A percentile compares a stretch with the other conserved stretches of the same genome.
Evolutionary conservation across 495 filamentous ascomycete species (phyloP).

Genomic region (Xylaria bambusicola): DNA sequence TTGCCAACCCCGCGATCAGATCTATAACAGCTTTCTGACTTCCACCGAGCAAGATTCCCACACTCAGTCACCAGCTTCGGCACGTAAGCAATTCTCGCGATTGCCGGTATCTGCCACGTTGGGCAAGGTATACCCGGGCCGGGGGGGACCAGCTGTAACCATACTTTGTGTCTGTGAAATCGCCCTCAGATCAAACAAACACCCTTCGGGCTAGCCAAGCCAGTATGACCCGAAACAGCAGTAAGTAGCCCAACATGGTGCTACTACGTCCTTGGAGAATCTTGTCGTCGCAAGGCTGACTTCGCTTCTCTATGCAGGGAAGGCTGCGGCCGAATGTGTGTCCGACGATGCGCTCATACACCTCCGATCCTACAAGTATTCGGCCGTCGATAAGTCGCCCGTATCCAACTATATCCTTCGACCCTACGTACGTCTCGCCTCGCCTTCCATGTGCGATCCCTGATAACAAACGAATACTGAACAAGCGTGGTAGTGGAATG

Average conservation of each 20-base stretch:
- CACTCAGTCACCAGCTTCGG: not conserved
- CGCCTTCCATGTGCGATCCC: conserved; percentile 14
- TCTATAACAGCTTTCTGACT: not conserved
- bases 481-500: conserved; percentile 77
- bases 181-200: not conserved
- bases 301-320: conserved; percentile 35
- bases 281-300: not conserved
- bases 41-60: not conserved
- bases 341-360: conserved; percentile 68
- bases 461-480: conserved; percentile 27
- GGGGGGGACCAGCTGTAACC: not conserved
- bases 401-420: conserved; percentile 90
- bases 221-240: conserved; percentile 48
- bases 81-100: conserved; percentile 10
- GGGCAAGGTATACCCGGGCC: not conserved
- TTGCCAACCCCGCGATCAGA: conserved; percentile 11
- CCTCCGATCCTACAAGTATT: conserved; percentile 95
- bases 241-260: conserved; percentile 33
- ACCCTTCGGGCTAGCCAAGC: not conserved
- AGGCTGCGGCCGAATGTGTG: conserved; percentile 57
- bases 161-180: not conserved
- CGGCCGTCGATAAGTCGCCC: conserved; percentile 92
- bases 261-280: not conserved
- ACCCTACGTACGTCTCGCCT: conserved; percentile 75
- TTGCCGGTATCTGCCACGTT: not conserved